Evolutionary conservation across 2,329 filamentous ascomycete species (phyloP), one percentile per base, ranked within the genome.

Genomic region (Aspergillus quadricinctus): DNA sequence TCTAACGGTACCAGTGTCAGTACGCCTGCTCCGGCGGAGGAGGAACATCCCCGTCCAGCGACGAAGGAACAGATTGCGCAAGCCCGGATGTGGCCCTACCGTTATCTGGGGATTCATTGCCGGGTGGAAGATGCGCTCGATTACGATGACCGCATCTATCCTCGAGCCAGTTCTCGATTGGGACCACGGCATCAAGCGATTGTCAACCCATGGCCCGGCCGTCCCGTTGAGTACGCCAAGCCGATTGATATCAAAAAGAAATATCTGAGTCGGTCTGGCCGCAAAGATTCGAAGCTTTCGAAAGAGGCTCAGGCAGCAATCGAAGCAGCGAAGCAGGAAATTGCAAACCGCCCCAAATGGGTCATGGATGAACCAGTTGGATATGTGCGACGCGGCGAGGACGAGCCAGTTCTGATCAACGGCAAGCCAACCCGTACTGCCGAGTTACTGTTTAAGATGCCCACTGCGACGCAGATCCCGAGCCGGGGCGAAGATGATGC

Each of bases 141-240:
- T 72, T 96, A 96, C 70, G 94, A 99, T 68, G 94, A 99, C 72
- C 88, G 94, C 61, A 97, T 99, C 62, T 97, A 97, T 69, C 94
- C 94, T 8, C 88, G 94, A 62, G 93, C 94, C 17, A 95, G 92
- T 70, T 97, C 94, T 54, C 88, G 94, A 40, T 80, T 97, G 40
- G 94, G 94, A 7, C 90, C 92, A 9, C 86, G 92, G 54, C 92
- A 97, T 72, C 94, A 99, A 77, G 93, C 94, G 3, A 88, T 86
- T 64, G 89, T 96, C 35, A 80, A 83, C 50, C 81, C 89, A 5
- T 99, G 94, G 94, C 88, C 88, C 54, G 94, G 93, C 4, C 86
- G 85, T 53, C 87, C 92, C 0, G 87, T 97, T n/a, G 82, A 96
- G 72, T 89, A 96, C 56, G 90, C 96, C 60, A 97, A 96, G 71